Evolutionary conservation across 441 rosid species (phyloP), one percentile per base, ranked within the genome.

Genomic region (Jatropha multifida): DNA sequence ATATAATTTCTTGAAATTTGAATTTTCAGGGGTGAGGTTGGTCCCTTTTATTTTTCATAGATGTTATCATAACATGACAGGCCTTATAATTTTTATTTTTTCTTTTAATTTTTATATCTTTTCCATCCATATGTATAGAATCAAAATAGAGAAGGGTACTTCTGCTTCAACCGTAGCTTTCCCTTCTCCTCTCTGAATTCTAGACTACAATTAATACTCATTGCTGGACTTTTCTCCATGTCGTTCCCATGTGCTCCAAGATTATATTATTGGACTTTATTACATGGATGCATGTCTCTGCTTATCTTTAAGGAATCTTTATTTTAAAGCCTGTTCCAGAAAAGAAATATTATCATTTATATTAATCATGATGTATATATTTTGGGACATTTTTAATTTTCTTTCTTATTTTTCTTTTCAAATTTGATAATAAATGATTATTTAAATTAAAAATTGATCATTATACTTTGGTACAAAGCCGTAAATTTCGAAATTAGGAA

Each of bases 201-300:
- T 4, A 41, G 46, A 58, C 3, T 27, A 52, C 7, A 52, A 52
- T 15, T 23, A 58, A 40, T 65, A 67, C 49, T 60, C 73, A 32
- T 69, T 48, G 68, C 74, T 71, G 73, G 78, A 65, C 74, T 81
- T 75, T 79, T 40, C 69, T 72, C 73, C 81, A 65, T 73, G 82
- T 71, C 76, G 75, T 63, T 80, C 60, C 81, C 81, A 78, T 79
- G 88, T 75, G 83, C 79, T 26, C 73, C 60, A 65, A 56, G 77
- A 75, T 61, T 72, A 41, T 41, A 73, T 70, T 68, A 68, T 79
- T 71, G 83, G 68, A 72, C 77, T 59, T 32, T 32, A 68, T 32
- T 61, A 52, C 68, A 68, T 75, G 80, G 84, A 74, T 79, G 46
- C 80, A 76, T 76, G 44, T 63, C 73, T 27, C 80, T 68, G 42